Evolutionary conservation across 352 stramenopile species (phyloP).

Genomic region (Globisporangium spinosum): DNA sequence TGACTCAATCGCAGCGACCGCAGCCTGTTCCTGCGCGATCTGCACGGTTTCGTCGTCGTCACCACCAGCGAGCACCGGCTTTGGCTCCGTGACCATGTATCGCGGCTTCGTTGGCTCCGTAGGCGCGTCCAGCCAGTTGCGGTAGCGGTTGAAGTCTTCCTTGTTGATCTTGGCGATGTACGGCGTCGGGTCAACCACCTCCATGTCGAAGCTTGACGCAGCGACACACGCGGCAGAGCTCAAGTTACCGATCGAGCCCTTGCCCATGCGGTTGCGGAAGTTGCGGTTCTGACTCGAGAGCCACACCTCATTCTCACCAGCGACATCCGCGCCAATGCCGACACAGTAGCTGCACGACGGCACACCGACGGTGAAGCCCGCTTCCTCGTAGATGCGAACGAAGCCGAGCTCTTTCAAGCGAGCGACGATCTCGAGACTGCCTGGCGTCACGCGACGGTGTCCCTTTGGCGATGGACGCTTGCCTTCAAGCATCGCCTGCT

Average conservation of each 20-base stretch:
- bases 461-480: conserved; percentile 46
- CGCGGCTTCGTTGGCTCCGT: conserved; percentile 27
- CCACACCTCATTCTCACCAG: conserved; percentile 71
- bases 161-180: conserved; percentile 62
- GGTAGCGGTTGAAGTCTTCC: conserved; percentile 77
- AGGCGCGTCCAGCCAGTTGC: conserved; percentile 56
- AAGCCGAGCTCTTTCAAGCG: conserved; percentile 61
- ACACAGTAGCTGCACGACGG: conserved; percentile 82
- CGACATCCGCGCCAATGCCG: conserved; percentile 75
- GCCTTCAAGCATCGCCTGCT: conserved; percentile 65
- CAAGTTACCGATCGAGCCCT: conserved; percentile 75
- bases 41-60: conserved; percentile 26
- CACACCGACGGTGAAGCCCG: conserved; percentile 73
- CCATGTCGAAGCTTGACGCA: conserved; percentile 77
- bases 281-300: conserved; percentile 83
- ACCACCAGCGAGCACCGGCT: conserved; percentile 33
- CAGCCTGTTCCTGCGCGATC: conserved; percentile 52
- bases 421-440: conserved; percentile 72
- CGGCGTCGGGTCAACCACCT: conserved; percentile 61
- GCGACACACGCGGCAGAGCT: conserved; percentile 63
- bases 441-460: conserved; percentile 67
- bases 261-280: conserved; percentile 85
- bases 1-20: conserved; percentile 50
- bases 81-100: conserved; percentile 43
- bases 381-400: conserved; percentile 72